Evolutionary conservation across 2,329 filamentous ascomycete genomes (phyloP), one percentile per base, ranked within the genome.

Genomic region (Pyrenochaeta sp.): DNA sequence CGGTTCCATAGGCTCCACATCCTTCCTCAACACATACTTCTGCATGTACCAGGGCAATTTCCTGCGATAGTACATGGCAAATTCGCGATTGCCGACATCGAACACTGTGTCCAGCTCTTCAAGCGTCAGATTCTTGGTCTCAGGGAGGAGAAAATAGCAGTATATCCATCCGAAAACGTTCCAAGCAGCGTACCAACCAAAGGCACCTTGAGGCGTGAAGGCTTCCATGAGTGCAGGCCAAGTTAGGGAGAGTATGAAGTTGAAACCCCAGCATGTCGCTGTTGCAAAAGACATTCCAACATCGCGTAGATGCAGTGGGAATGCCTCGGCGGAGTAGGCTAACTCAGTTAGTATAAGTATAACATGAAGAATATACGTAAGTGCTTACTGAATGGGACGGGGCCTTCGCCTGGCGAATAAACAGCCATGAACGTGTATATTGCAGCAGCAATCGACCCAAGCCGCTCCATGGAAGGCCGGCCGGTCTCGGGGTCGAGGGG

Each of bases 191-290:
- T 86, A 86, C 80, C 83, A 87, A 8, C 80, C 80, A 61, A 87
- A 86, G 0, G 81, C 84, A 2, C 84, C 84, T 24, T 83, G 81
- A 0, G 79, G 74, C 0, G 78, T 81, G 63, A 85, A 85, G 0
- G 82, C 79, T 0, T 72, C 71, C 2, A 78, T 72, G 5, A 86
- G 68, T 0, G 80, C 79, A 0, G 84, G 84, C 83, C 84, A 86
- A 1, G 83, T 84, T 13, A 85, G 79, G 0, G 80, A 79, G 0
- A 85, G 75, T 15, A 84, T 72, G 59, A 82, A 83, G 69, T 87
- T 86, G 78, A 86, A 86, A 55, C 84, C 82, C 84, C 84, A 86
- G 25, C 81, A 84, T 46, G 83, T 85, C 0, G 84, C 83, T 0
- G 84, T 86, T 0, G 84, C 67, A 43, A 77, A 75, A 3, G 67